Percentiles rank a stretch among this genome's conserved stretches.
phyloP scores from a whole-genome alignment of 139 green algal species.

The Closterium sp. region DNA sequence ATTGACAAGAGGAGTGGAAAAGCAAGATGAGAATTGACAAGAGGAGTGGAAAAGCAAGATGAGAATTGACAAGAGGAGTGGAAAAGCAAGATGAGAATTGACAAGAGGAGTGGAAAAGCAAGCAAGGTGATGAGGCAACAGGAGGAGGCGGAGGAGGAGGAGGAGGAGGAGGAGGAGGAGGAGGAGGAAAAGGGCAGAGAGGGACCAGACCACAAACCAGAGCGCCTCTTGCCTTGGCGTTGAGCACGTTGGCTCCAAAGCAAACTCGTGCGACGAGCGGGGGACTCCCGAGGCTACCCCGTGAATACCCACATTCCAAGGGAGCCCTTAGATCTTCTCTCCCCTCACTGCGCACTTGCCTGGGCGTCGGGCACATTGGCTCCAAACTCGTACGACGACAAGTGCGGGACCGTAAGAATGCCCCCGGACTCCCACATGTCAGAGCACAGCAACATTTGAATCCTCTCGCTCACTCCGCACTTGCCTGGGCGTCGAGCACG shows the following conservation, averaged over 20 bases:
- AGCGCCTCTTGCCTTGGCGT: slow-evolving; percentile 50
- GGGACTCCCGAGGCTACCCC: too few relatives aligned
- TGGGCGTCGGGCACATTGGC: slow-evolving; percentile 86
- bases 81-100: background rate
- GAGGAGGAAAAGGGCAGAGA: slow-evolving; percentile 50
- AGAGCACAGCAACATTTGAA: too few relatives aligned
- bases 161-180: too few relatives aligned
- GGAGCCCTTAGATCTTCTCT: too few relatives aligned
- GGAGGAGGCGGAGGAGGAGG: background rate
- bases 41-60: background rate
- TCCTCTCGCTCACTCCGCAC: background rate
- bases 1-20: too few relatives aligned
- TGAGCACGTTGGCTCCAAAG: slow-evolving; percentile 93
- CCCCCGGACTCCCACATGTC: slow-evolving; percentile 62
- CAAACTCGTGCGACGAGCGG: slow-evolving; percentile 98
- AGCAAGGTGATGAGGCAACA: background rate
- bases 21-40: background rate
- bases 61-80: background rate
- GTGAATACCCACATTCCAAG: too few relatives aligned
- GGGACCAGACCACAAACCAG: too few relatives aligned
- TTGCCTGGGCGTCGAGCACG: slow-evolving; percentile 70
- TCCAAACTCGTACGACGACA: slow-evolving; percentile 97
- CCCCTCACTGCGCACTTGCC: too few relatives aligned
- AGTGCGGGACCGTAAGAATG: slow-evolving; percentile 79
- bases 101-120: background rate